Percentiles rank a stretch among this genome's conserved stretches.
These are phyloP conservation scores for Rhododendron molle DNA, from an alignment of 148 eudicot species.

Conservation along the genomic window DNA sequence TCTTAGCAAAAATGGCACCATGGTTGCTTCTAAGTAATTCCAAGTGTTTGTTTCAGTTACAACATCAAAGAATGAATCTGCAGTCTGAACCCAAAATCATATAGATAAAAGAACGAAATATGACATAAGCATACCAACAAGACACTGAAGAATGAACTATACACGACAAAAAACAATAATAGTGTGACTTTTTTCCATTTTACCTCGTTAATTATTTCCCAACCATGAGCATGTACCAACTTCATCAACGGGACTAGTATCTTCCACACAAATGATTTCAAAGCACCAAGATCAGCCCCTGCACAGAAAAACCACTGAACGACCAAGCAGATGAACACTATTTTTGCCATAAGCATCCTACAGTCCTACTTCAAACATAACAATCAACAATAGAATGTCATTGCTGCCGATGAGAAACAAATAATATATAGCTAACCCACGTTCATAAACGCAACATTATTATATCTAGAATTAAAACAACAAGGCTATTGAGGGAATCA, in stretches of 20 bases:
- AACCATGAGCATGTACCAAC: slow-evolving; percentile 45
- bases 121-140: background rate
- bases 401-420: background rate
- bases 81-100: slow-evolving; percentile 37
- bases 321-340: slow-evolving; percentile 7
- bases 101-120: slow-evolving; percentile 5
- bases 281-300: slow-evolving; percentile 35
- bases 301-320: slow-evolving; percentile 16
- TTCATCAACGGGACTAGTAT: slow-evolving; percentile 59
- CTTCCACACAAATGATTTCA: slow-evolving; percentile 55
- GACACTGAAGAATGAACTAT: background rate
- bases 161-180: background rate
- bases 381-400: background rate
- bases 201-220: slow-evolving; percentile 66
- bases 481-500: background rate
- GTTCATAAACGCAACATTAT: background rate
- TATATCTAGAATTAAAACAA: background rate
- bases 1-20: slow-evolving; percentile 63
- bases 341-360: background rate
- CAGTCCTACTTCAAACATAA: background rate
- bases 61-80: slow-evolving; percentile 55
- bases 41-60: slow-evolving; percentile 61
- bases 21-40: slow-evolving; percentile 54
- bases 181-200: background rate
- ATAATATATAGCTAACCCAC: background rate